These are phyloP conservation scores for Paramarasmius palmivorus DNA, from an alignment of 1,284 basidiomycete genomes.

Conservation along the genomic window DNA sequence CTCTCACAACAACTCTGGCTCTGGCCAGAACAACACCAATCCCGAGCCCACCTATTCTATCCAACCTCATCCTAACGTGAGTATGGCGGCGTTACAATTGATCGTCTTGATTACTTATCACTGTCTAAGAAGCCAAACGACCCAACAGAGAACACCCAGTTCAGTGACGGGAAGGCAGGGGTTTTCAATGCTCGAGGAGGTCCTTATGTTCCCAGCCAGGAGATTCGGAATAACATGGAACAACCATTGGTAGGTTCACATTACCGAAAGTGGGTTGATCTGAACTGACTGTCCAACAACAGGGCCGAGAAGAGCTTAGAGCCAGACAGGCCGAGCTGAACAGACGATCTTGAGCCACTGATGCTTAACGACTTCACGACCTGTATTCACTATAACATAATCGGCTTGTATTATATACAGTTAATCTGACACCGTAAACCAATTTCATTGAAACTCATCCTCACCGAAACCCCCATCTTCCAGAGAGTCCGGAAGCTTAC, in stretches of 20 bases:
- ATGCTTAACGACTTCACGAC: no score
- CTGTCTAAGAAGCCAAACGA: constrained; percentile 31
- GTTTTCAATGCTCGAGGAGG: constrained; percentile 45
- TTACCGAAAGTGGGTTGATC: no score
- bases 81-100: neutral
- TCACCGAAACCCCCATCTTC: constrained; percentile 39
- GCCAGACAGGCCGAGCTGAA: constrained; percentile 1
- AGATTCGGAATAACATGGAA: constrained; percentile 29
- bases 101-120: constrained; percentile 20
- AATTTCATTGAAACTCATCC: no score
- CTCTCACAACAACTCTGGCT: constrained; percentile 8
- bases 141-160: constrained; percentile 26
- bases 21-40: constrained; percentile 7
- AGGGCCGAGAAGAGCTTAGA: constrained; percentile 6
- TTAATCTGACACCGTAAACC: no score
- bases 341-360: neutral
- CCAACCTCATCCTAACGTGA: constrained; percentile 53
- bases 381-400: no score
- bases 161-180: constrained; percentile 22
- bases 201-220: constrained; percentile 40
- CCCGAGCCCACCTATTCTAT: constrained; percentile 39
- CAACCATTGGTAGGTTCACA: constrained; percentile 27
- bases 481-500: constrained; percentile 37
- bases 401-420: no score
- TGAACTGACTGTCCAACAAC: no score